Evolutionary conservation across 23 red algal species (phyloP).

Genomic region (Pyropia haitanensis): DNA sequence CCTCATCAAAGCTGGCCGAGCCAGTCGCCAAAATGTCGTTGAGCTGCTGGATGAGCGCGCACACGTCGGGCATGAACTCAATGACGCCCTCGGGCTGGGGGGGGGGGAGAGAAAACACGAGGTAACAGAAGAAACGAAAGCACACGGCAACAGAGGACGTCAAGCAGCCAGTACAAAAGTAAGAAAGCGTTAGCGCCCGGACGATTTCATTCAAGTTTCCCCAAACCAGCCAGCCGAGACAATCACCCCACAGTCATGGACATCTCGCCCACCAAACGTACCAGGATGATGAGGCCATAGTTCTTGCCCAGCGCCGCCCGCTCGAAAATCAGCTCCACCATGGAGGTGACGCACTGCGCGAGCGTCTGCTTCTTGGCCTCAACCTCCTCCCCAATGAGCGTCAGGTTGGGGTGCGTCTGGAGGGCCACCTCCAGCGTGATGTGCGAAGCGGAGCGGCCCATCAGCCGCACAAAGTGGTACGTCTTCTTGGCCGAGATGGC

Average conservation of each 20-base stretch:
- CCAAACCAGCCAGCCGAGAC: too few relatives aligned
- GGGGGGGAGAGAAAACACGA: too few relatives aligned
- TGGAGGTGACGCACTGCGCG: constrained; percentile 36
- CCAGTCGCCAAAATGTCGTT: constrained; percentile 78
- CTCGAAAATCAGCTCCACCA: constrained; percentile 58
- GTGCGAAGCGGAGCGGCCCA: constrained; percentile 91
- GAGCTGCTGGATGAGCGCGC: constrained; percentile 64
- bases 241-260: too few relatives aligned
- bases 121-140: too few relatives aligned
- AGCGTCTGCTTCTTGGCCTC: constrained; percentile 67
- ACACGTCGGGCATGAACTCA: constrained; percentile 98
- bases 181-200: too few relatives aligned
- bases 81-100: constrained; percentile 75
- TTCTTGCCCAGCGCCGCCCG: constrained; percentile 64
- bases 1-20: constrained; percentile 14
- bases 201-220: too few relatives aligned
- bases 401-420: constrained; percentile 92
- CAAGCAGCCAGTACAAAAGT: too few relatives aligned
- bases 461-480: constrained; percentile 89
- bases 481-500: constrained; percentile 86
- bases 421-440: constrained; percentile 94
- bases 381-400: constrained; percentile 94
- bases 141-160: too few relatives aligned
- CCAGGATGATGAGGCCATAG: constrained; percentile 85
- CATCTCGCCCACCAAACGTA: too few relatives aligned